Conservation (phyloP, 1,284 basidiomycete species). For the Butyriboletus appendiculatus region DNA sequence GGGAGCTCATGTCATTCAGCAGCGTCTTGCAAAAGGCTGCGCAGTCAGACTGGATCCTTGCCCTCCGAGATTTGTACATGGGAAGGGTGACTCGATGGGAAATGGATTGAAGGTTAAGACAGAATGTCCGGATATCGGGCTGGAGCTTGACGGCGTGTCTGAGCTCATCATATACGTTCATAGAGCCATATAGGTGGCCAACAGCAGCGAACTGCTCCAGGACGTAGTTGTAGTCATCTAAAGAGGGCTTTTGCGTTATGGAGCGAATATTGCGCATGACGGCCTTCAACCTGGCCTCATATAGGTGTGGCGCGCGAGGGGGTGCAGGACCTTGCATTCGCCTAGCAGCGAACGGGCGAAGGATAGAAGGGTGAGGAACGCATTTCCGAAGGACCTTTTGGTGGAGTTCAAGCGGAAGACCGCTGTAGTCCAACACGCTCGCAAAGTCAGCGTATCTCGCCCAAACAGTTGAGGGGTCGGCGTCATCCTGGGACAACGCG, state of each 20-base stretch:
- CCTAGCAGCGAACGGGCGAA: constrained; percentile 46
- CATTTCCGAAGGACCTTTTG: constrained; percentile 67
- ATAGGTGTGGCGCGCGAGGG: constrained; percentile 44
- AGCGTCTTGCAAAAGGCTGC: constrained; percentile 50
- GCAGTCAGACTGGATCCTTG: constrained; percentile 41
- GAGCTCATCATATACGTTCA: constrained; percentile 63
- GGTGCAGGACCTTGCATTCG: constrained; percentile 39
- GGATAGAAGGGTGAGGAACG: constrained; percentile 44
- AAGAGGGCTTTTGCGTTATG: constrained; percentile 46
- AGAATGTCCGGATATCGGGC: constrained; percentile 57
- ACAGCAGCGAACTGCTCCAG: constrained; percentile 71
- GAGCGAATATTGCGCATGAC: constrained; percentile 69
- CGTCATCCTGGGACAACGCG: constrained; percentile 31
- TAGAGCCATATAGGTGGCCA: constrained; percentile 61
- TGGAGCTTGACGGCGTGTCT: constrained; percentile 39
- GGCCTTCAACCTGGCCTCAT: constrained; percentile 63
- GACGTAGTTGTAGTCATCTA: constrained; percentile 73
- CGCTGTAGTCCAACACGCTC: constrained; percentile 43
- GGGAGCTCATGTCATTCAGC: constrained; percentile 55
- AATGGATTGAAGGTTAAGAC: constrained; percentile 64
- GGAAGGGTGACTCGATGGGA: constrained; percentile 66
- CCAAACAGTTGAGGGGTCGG: constrained; percentile 56
- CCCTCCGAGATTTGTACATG: constrained; percentile 38
- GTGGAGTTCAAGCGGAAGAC: constrained; percentile 63
- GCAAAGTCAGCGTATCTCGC: constrained; percentile 57